Percentiles rank a stretch among this genome's conserved stretches.
phyloP scores from a whole-genome alignment of 305 asterid genomes.

The Withania somnifera region DNA sequence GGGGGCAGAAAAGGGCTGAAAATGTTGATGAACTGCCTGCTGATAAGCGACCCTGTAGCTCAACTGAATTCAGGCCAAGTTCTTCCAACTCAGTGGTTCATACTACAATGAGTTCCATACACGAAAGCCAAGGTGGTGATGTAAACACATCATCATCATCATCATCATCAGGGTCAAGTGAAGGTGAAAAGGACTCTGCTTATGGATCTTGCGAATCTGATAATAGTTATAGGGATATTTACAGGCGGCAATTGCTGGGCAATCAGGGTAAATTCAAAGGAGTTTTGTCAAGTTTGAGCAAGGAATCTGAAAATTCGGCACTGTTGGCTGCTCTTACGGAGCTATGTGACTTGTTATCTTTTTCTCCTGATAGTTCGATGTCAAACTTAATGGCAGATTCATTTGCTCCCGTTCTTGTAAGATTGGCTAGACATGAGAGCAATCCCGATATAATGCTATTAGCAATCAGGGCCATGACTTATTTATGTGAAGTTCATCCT shows the following conservation, averaged over 20 bases:
- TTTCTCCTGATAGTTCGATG: slow-evolving; percentile 65
- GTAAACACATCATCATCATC: slow-evolving; percentile 68
- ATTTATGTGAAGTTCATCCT: slow-evolving; percentile 77
- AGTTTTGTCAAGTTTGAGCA: slow-evolving; percentile 51
- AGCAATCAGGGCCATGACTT: slow-evolving; percentile 86
- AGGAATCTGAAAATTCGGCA: slow-evolving; percentile 61
- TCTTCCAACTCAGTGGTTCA: slow-evolving; percentile 55
- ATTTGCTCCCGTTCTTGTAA: slow-evolving; percentile 63
- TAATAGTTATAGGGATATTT: slow-evolving; percentile 46
- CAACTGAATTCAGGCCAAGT: slow-evolving; percentile 64
- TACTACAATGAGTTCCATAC: slow-evolving; percentile 29
- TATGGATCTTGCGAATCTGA: slow-evolving; percentile 82
- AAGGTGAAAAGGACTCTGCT: slow-evolving; percentile 62
- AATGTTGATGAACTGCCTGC: slow-evolving; percentile 73
- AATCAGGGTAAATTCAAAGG: slow-evolving; percentile 63
- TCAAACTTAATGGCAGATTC: slow-evolving; percentile 74
- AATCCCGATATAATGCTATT: slow-evolving; percentile 77
- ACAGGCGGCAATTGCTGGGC: slow-evolving; percentile 36
- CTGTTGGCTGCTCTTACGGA: slow-evolving; percentile 76
- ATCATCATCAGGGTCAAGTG: slow-evolving; percentile 69
- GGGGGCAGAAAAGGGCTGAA: slow-evolving; percentile 87
- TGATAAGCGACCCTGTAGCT: slow-evolving; percentile 88
- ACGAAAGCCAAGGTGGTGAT: slow-evolving; percentile 53
- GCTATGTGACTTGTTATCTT: slow-evolving; percentile 81
- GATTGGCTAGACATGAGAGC: slow-evolving; percentile 58